Evolutionary conservation across 2,329 filamentous ascomycete species (phyloP), one percentile per base, ranked within the genome.

Genomic region (Cucurbitaria berberidis): DNA sequence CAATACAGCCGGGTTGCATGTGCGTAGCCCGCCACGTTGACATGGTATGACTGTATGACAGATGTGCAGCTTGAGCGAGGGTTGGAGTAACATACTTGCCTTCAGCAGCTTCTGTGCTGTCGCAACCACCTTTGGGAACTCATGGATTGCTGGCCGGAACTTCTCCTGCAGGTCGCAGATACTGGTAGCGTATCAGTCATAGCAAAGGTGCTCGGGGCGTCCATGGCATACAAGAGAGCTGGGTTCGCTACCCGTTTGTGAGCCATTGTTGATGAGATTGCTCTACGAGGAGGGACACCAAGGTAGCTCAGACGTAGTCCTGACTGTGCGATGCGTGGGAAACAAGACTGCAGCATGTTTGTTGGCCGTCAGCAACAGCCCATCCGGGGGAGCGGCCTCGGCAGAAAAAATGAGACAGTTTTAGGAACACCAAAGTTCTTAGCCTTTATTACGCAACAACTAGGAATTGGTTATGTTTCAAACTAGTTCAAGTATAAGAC

Each of bases 91-190:
- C 72, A 29, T 73, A 78, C 77, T 77, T 10, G 81, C 80, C 72
- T 74, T 76, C 27, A 83, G 75, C 61, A 83, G 71, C 68, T 83
- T 83, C 62, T 81, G 78, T 9, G 80, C 78, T 1, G 81, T 83
- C 10, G 76, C 70, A 48, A 83, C 71, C 26, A 97, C 84, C 73
- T 89, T 91, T 59, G 90, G 85, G 71, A 93, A 97, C 71, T 96
- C 88, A 77, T 88, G 85, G 67, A 98, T 96, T 50, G 87, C 88
- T 8, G 81, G 80, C 56, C 91, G 85, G 78, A 98, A 98, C 75
- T 92, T 96, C 64, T 97, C 93, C 78, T 98, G 93, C 59, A 98
- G 82, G 71, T 98, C 93, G 79, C 93, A 98, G 72, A 98, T 85
- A 69, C 93, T 97, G 54, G 30, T 6, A 45, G 18, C 10, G 49